Percentiles rank a stretch among this genome's conserved stretches.
phyloP scores from a whole-genome alignment of 1,139 yeast species.

The Nakaseomyces glabratus region DNA sequence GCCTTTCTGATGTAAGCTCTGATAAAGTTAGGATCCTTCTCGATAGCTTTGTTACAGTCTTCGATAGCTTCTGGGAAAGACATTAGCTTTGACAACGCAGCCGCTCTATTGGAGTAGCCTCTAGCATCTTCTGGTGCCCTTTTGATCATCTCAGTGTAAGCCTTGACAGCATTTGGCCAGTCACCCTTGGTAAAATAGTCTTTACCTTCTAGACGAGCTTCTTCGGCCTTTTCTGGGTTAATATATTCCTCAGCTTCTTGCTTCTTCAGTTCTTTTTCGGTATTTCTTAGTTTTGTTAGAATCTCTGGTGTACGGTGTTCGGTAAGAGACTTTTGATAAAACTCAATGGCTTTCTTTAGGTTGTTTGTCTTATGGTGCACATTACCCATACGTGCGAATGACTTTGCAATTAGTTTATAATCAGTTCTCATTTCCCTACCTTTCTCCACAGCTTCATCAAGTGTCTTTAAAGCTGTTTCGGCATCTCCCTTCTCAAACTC shows the following conservation, averaged over 20 bases:
- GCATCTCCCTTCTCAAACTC: slow-evolving; percentile 92
- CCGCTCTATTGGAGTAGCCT: slow-evolving; percentile 97
- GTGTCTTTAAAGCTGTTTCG: slow-evolving; percentile 72
- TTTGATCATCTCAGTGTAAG: slow-evolving; percentile 90
- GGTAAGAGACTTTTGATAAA: slow-evolving; percentile 83
- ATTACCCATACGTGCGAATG: slow-evolving; percentile 87
- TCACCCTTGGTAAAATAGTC: slow-evolving; percentile 82
- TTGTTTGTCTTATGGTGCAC: slow-evolving; percentile 69
- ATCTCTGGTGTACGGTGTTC: slow-evolving; percentile 97
- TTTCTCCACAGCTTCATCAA: slow-evolving; percentile 73
- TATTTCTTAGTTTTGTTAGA: slow-evolving; percentile 72
- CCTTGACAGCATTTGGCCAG: slow-evolving; percentile 95
- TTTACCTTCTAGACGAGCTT: slow-evolving; percentile 88
- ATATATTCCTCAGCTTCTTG: slow-evolving; percentile 71
- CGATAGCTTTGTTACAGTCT: slow-evolving; percentile 87
- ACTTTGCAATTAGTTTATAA: slow-evolving; percentile 83
- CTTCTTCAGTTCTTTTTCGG: slow-evolving; percentile 78
- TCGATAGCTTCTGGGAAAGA: slow-evolving; percentile 94
- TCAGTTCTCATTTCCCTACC: slow-evolving; percentile 90
- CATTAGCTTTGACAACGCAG: slow-evolving; percentile 87
- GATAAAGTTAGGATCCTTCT: slow-evolving; percentile 76
- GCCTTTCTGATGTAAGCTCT: slow-evolving; percentile 98
- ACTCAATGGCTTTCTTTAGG: slow-evolving; percentile 61
- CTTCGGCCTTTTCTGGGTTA: slow-evolving; percentile 89
- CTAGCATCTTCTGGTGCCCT: slow-evolving; percentile 95